Percentiles rank a stretch among this genome's conserved stretches.
phyloP scores from a whole-genome alignment of 2,329 filamentous ascomycete species.

The Colletotrichum cereale region DNA sequence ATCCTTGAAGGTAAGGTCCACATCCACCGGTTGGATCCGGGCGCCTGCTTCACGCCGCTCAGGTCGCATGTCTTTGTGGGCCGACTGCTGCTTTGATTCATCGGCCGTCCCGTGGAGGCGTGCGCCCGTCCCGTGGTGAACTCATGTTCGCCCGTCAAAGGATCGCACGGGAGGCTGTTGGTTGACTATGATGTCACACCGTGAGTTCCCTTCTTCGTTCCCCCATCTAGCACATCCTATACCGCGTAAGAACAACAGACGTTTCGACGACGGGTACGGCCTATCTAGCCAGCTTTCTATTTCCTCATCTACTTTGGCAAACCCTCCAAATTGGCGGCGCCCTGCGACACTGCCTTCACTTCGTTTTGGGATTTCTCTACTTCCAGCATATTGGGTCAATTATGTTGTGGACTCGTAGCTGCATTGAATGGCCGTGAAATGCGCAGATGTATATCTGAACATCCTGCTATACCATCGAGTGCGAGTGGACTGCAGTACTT shows the following conservation, averaged over 20 bases:
- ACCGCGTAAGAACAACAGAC: too few relatives aligned
- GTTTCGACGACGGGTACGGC: too few relatives aligned
- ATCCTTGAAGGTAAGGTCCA: neutral
- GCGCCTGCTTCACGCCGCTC: constrained; percentile 10
- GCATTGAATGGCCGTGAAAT: too few relatives aligned
- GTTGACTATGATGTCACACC: constrained; percentile 8
- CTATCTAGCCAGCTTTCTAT: too few relatives aligned
- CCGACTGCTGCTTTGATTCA: constrained; percentile 3
- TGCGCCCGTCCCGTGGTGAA: constrained; percentile 3
- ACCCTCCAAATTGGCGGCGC: too few relatives aligned
- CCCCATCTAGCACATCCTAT: neutral
- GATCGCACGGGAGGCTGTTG: constrained; percentile 7
- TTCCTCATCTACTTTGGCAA: too few relatives aligned
- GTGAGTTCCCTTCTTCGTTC: neutral
- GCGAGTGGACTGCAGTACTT: constrained; percentile 2
- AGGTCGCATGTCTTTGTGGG: constrained; percentile 1
- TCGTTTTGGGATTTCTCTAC: too few relatives aligned
- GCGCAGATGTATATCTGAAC: too few relatives aligned
- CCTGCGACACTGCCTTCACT: too few relatives aligned
- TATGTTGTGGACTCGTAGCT: too few relatives aligned
- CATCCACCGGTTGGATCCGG: constrained; percentile 12
- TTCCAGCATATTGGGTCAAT: too few relatives aligned
- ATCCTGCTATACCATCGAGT: neutral
- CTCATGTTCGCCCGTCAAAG: neutral
- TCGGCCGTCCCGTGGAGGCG: neutral